Base-by-base conservation (phyloP, 2,329 filamentous ascomycete species). In the Botrytis aclada region DNA sequence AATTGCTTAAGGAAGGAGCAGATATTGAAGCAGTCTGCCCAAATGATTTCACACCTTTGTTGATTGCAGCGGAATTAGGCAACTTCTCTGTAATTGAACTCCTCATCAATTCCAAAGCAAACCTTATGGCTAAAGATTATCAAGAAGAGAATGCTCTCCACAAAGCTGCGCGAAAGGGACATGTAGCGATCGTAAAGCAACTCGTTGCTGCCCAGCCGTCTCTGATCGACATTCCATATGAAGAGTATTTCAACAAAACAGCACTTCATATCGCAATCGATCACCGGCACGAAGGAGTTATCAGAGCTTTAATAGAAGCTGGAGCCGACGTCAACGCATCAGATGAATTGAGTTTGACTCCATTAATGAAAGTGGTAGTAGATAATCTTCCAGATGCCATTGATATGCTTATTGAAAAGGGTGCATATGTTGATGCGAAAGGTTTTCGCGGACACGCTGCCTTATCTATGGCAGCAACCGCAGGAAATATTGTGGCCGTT, bases 41-140 rank as follows among this genome's bases (percentile, higher is more conserved):
- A 3, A 72, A 41, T 12, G 22, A 29, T 18, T 65, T 20, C 51
- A 72, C 69, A 41, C 41, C 69, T 34, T n/a, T 73, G 6, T 62
- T 64, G 12, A 39, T 32, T 4, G 72, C 72, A 20, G 54, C 69
- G 41, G 45, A 67, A 32, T 14, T 45, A 9, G 72, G 69, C 4
- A 51, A 73, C 25, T 63, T 4, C 1, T 34, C 43, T 8, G 58
- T 71, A 18, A 60, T 71, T 37, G 32, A 45, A 4, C 54, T 45
- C 0, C n/a, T 70, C 6, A 41, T 72, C 22, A 22, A 20, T 20
- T 47, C 43, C 25, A 71, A 65, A 20, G 51, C 67, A 22, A 58
- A 73, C 14, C 39, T 64, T 58, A 18, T 43, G 1, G 66, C 72
- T 45, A 56, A 47, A 45, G 65, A 73, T 60, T 12, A 47, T 32